Base-by-base conservation (phyloP, 495 filamentous ascomycete species). In the Podospora fimiseda region DNA sequence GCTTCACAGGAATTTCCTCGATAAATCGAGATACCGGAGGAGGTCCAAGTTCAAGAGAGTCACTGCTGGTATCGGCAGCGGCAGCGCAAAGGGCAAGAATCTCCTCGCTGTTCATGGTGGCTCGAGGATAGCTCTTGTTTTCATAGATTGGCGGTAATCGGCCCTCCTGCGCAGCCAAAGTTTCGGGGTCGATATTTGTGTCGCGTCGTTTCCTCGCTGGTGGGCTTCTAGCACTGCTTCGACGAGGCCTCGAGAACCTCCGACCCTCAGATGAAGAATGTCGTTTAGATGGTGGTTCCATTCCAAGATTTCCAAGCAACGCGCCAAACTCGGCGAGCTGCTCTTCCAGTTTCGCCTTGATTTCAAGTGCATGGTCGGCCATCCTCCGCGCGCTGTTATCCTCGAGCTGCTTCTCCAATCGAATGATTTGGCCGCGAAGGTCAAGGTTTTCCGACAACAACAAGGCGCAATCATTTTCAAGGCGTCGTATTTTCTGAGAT, bases 401-500 rank as follows among this genome's bases (percentile, higher is more conserved):
- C 50, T 83, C 73, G 39, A 81, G 59, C 44, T 89, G 83, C 47
- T 83, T 80, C 47, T 88, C 80, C 6, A 94, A 71, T 39, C 83
- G 82, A 55, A 94, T 74, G 15, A 93, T 75, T 57, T 91, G 82
- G 53, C 89, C 83, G 45, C 88, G 83, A 0, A 98, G 79, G 0
- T 84, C 80, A 20, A 95, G 82, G 66, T 97, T 97, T 58, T 98
- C 94, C 15, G 84, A 81, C 50, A 96, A 74, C 9, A 97, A 71
- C 23, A 87, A 83, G 14, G 89, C 86, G 30, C 82, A 82, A 69
- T 98, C 91, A 49, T 83, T 83, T 66, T 97, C 90, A 36, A 97
- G 79, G 46, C 73, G 83, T 51, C 90, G 88, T 58, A 98, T 96
- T 54, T 88, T 87, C 30, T 92, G 75, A 15, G 89, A 91, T 68